These are phyloP conservation scores for Adansonia digitata DNA, from an alignment of 345 rosid species.

Conservation along the genomic window DNA sequence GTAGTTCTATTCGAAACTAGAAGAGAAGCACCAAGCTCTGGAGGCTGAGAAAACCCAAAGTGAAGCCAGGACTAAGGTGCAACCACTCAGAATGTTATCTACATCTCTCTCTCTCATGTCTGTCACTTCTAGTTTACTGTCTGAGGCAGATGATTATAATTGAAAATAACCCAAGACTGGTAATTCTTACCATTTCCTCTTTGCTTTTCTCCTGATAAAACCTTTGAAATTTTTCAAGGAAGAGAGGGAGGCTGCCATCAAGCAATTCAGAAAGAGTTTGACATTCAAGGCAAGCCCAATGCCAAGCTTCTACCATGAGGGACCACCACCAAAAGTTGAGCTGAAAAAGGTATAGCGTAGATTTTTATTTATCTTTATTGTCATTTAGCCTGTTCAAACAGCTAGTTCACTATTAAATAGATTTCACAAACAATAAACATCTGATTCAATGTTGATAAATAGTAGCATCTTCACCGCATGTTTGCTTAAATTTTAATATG, in stretches of 20 bases:
- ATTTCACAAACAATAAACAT: not conserved
- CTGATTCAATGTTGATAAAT: conserved; percentile 11
- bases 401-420: not conserved
- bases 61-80: conserved; percentile 73
- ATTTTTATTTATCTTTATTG: not conserved
- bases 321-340: conserved; percentile 80
- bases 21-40: conserved; percentile 75
- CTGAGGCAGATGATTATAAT: conserved; percentile 6
- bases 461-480: not conserved
- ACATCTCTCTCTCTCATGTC: conserved; percentile 5
- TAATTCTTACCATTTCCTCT: conserved; percentile 3
- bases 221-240: conserved; percentile 38
- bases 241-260: conserved; percentile 80
- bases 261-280: conserved; percentile 73
- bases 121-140: not conserved
- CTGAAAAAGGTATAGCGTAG: conserved; percentile 64
- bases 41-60: conserved; percentile 76
- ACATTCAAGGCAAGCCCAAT: conserved; percentile 76
- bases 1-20: conserved; percentile 73
- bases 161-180: not conserved
- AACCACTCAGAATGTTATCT: not conserved
- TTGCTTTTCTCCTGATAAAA: not conserved
- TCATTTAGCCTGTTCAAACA: not conserved
- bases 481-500: conserved; percentile 2
- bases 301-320: conserved; percentile 82